phyloP scores from a whole-genome alignment of 2,329 filamentous ascomycete genomes.

The Diaporthe aspalathi region DNA sequence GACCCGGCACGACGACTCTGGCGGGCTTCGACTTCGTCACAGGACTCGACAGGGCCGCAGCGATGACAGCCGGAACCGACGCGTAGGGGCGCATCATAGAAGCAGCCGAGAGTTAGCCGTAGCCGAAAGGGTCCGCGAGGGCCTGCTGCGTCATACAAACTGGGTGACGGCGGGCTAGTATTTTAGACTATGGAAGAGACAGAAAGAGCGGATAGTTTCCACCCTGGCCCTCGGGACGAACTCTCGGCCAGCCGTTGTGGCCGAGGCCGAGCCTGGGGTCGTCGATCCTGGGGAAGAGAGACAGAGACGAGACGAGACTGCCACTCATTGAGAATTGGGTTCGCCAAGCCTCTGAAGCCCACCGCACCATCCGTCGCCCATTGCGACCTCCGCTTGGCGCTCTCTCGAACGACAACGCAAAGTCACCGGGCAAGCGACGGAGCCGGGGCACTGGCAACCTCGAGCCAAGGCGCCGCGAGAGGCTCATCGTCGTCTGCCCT shows the following conservation, averaged over 20 bases:
- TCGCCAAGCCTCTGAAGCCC: slow-evolving; percentile 4
- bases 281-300: not conserved
- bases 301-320: not conserved
- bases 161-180: too few relatives aligned
- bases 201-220: not conserved
- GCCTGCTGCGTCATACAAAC: too few relatives aligned
- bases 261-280: slow-evolving; percentile 14
- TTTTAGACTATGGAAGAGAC: not conserved
- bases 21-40: not conserved
- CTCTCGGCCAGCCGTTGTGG: slow-evolving; percentile 20
- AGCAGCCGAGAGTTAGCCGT: slow-evolving; percentile 17
- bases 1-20: not conserved
- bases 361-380: not conserved
- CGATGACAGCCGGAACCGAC: not conserved
- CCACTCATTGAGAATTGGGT: slow-evolving; percentile 6
- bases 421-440: slow-evolving; percentile 7
- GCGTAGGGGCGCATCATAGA: not conserved
- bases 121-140: slow-evolving; percentile 17
- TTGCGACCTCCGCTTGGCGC: not conserved
- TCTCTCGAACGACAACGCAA: not conserved
- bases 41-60: not conserved
- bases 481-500: not conserved
- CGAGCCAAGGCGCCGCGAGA: not conserved
- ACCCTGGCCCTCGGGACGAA: slow-evolving; percentile 22
- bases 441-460: not conserved